phyloP scores from a whole-genome alignment of 1,284 basidiomycete genomes.

The Microbotryum lychnidis-dioicae region DNA sequence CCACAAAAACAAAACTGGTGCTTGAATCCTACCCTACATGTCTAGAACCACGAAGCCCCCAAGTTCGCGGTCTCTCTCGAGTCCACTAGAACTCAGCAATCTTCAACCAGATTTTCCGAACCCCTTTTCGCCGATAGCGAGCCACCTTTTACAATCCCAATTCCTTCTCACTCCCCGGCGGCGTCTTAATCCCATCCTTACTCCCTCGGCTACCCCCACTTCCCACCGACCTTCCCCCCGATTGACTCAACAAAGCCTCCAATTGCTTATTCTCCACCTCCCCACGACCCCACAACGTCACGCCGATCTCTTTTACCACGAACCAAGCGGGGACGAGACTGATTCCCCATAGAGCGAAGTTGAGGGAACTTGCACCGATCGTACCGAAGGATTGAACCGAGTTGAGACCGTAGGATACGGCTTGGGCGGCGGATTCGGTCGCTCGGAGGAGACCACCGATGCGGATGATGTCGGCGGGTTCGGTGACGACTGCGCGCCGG shows the following conservation, averaged over 20 bases:
- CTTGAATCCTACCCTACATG: no score
- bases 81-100: no score
- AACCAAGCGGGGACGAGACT: slow-evolving; percentile 19
- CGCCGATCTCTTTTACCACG: slow-evolving; percentile 15
- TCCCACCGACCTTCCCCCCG: slow-evolving; percentile 21
- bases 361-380: slow-evolving; percentile 13
- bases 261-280: slow-evolving; percentile 8
- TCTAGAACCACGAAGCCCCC: no score
- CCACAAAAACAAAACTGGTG: no score
- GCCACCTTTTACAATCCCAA: no score
- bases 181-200: no score
- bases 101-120: no score
- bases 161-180: no score
- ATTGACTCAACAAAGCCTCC: slow-evolving; percentile 9
- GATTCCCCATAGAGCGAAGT: slow-evolving; percentile 20
- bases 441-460: slow-evolving; percentile 33
- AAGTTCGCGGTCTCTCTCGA: no score
- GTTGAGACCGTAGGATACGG: slow-evolving; percentile 22
- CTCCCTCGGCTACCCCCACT: slow-evolving; percentile 8
- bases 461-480: slow-evolving; percentile 18
- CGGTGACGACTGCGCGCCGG: slow-evolving; percentile 6
- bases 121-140: no score
- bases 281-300: slow-evolving; percentile 14
- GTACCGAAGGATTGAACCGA: slow-evolving; percentile 10
- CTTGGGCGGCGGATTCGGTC: slow-evolving; percentile 22